Conservation (phyloP, 192 early-diverging fungal species). For the Lunasporangiospora selenospora region DNA sequence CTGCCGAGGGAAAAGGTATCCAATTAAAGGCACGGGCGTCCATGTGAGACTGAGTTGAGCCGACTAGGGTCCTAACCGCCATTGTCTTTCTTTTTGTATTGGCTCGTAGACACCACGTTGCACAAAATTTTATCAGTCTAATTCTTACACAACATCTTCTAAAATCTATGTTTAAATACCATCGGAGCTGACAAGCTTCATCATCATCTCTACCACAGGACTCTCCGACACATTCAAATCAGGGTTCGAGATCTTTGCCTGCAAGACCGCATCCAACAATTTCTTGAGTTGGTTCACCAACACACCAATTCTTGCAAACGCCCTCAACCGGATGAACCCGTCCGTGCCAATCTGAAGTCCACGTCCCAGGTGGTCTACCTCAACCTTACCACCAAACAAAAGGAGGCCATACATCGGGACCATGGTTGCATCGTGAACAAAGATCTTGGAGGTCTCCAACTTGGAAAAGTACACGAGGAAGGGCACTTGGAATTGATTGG, state of each 20-base stretch:
- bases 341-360: constrained; percentile 63
- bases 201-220: constrained; percentile 47
- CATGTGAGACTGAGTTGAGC: too few relatives aligned
- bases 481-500: constrained; percentile 63
- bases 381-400: constrained; percentile 83
- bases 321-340: constrained; percentile 68
- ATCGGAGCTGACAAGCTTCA: constrained; percentile 45
- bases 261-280: constrained; percentile 73
- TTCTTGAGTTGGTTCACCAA: constrained; percentile 78
- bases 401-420: constrained; percentile 75
- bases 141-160: too few relatives aligned
- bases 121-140: too few relatives aligned
- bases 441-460: constrained; percentile 71
- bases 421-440: constrained; percentile 68
- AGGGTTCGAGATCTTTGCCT: constrained; percentile 76
- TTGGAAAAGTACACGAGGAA: constrained; percentile 76
- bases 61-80: too few relatives aligned
- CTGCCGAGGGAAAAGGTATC: too few relatives aligned
- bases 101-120: too few relatives aligned
- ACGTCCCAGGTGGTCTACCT: constrained; percentile 72
- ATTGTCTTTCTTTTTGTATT: too few relatives aligned
- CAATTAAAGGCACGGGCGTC: too few relatives aligned
- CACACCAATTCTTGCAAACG: constrained; percentile 76
- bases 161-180: constrained; percentile 23
- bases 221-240: constrained; percentile 51